Evolutionary conservation across 345 rosid genomes (phyloP).

Genomic region (Cardiospermum halicacabum): DNA sequence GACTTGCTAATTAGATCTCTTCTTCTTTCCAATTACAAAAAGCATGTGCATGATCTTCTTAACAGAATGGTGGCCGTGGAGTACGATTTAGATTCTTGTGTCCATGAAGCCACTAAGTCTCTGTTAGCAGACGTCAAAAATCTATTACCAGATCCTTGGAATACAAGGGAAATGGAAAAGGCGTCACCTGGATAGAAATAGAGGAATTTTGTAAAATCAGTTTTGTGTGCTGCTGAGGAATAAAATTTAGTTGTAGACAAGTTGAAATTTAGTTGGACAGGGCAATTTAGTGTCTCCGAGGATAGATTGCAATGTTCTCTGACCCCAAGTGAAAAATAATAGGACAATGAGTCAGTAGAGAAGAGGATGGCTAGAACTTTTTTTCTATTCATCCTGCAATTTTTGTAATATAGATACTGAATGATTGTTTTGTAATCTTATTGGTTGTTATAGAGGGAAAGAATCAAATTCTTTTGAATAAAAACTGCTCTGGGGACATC

Average conservation of each 20-base stretch:
- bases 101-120: constrained; percentile 28
- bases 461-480: neutral
- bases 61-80: constrained; percentile 55
- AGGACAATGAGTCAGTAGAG: neutral
- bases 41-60: constrained; percentile 39
- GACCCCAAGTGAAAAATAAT: constrained; percentile 5
- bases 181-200: constrained; percentile 20
- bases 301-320: neutral
- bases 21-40: constrained; percentile 30
- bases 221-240: constrained; percentile 10
- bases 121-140: constrained; percentile 30
- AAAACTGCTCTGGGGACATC: neutral
- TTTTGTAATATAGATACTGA: constrained; percentile 18
- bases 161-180: constrained; percentile 14
- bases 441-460: neutral
- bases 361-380: constrained; percentile 1
- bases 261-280: neutral
- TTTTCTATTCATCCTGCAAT: constrained; percentile 18
- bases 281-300: constrained; percentile 1
- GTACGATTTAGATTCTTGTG: constrained; percentile 49
- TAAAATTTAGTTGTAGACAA: neutral
- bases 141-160: constrained; percentile 22
- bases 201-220: constrained; percentile 2
- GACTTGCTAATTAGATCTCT: constrained; percentile 49
- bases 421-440: constrained; percentile 9